Conservation (phyloP, 2,329 filamentous ascomycete species). For the Cladophialophora psammophila region DNA sequence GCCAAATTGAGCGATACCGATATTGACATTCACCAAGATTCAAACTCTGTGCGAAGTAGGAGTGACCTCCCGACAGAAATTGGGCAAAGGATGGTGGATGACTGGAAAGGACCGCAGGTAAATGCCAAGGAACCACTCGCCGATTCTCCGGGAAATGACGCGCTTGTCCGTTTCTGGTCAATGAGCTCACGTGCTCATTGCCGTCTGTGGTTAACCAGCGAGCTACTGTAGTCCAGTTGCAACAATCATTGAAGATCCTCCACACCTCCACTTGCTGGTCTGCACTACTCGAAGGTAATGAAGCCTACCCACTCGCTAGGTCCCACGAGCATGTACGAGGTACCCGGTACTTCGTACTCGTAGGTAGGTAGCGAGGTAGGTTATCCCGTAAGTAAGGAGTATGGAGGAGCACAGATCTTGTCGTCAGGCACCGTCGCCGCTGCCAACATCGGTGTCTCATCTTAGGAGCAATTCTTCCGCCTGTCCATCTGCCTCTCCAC, state of each 20-base stretch:
- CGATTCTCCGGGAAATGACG: slow-evolving; percentile 1
- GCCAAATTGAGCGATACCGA: too few relatives aligned
- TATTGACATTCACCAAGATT: not conserved
- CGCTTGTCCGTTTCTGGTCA: not conserved
- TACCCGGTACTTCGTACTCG: too few relatives aligned
- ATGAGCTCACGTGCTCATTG: not conserved
- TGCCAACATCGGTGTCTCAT: not conserved
- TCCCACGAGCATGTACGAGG: too few relatives aligned
- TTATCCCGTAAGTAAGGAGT: too few relatives aligned
- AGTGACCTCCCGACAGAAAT: not conserved
- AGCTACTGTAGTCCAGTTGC: too few relatives aligned
- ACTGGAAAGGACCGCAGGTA: not conserved
- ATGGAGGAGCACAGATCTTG: too few relatives aligned
- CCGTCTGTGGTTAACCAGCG: not conserved
- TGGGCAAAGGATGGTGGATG: not conserved
- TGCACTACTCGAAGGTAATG: too few relatives aligned
- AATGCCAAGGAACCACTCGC: not conserved
- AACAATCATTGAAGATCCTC: too few relatives aligned
- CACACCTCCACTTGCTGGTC: too few relatives aligned
- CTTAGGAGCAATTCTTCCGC: not conserved
- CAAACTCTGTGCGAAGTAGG: not conserved
- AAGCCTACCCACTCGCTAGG: too few relatives aligned
- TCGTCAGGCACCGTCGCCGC: not conserved
- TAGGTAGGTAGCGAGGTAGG: too few relatives aligned
- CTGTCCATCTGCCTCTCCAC: not conserved